Evolutionary conservation across 2,329 filamentous ascomycete genomes (phyloP).

Genomic region (Pestalotiopsis sp.): DNA sequence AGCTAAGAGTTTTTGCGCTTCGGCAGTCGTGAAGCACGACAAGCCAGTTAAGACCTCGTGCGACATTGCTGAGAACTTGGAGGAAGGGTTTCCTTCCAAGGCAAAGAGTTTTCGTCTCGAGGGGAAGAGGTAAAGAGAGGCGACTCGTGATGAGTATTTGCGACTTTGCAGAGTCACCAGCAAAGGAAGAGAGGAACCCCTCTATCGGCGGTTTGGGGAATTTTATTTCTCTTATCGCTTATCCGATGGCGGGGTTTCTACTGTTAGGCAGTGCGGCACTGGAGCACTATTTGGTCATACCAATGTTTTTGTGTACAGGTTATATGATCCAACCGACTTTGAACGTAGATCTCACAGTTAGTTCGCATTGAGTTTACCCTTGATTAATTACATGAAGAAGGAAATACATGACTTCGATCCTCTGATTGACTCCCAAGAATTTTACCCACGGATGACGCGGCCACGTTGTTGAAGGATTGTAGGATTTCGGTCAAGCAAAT

Average conservation of each 20-base stretch:
- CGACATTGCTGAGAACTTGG: conserved; percentile 13
- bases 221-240: conserved; percentile 12
- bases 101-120: neutral
- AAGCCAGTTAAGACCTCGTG: conserved; percentile 17
- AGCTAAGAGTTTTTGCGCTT: conserved; percentile 44
- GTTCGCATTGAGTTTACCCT: neutral
- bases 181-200: conserved; percentile 4
- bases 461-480: neutral
- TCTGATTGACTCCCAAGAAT: neutral
- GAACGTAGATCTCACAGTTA: neutral
- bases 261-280: neutral
- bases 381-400: too few relatives aligned
- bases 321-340: too few relatives aligned
- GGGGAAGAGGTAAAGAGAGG: neutral
- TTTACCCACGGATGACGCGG: neutral
- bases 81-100: conserved; percentile 2
- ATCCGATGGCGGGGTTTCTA: conserved; percentile 3
- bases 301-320: neutral
- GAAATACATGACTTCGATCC: neutral
- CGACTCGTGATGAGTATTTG: conserved; percentile 1
- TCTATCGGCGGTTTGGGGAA: conserved; percentile 3
- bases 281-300: neutral
- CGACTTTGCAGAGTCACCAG: neutral
- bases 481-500: neutral
- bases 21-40: conserved; percentile 18